Percentiles rank a stretch among this genome's conserved stretches.
phyloP scores from a whole-genome alignment of 768 basidiomycete species.

The Termitomyces sp. region DNA sequence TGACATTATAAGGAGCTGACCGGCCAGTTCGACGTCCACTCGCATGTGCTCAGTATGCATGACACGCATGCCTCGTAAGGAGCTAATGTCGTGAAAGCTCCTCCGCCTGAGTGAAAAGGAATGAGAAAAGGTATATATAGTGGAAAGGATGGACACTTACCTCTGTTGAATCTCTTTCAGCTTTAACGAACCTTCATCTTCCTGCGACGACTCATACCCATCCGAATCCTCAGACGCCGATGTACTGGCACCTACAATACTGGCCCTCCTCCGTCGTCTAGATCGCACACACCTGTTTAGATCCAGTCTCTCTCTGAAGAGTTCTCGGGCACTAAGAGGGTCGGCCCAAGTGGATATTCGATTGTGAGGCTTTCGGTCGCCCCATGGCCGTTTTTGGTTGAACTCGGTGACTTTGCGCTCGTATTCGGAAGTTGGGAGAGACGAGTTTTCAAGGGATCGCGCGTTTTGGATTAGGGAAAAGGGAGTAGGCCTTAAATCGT shows the following conservation, averaged over 20 bases:
- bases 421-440: slow-evolving; percentile 22
- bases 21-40: slow-evolving; percentile 75
- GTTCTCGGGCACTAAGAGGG: slow-evolving; percentile 36
- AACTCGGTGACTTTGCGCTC: slow-evolving; percentile 31
- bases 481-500: slow-evolving; percentile 15
- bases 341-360: slow-evolving; percentile 55
- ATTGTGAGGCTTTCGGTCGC: slow-evolving; percentile 28
- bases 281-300: slow-evolving; percentile 9
- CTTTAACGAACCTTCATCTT: slow-evolving; percentile 14
- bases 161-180: slow-evolving; percentile 17
- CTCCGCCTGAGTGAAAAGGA: slow-evolving; percentile 37
- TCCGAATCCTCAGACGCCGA: slow-evolving; percentile 10
- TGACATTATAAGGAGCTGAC: slow-evolving; percentile 64
- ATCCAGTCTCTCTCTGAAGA: slow-evolving; percentile 20
- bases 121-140: background rate
- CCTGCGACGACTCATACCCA: slow-evolving; percentile 12
- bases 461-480: slow-evolving; percentile 17
- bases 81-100: slow-evolving; percentile 59
- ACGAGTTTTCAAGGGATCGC: slow-evolving; percentile 14
- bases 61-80: slow-evolving; percentile 42
- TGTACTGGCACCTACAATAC: slow-evolving; percentile 3
- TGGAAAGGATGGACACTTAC: slow-evolving; percentile 20
- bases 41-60: slow-evolving; percentile 62
- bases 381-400: slow-evolving; percentile 37
- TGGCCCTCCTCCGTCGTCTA: background rate